Percentiles rank a stretch among this genome's conserved stretches.
These are phyloP conservation scores for Agaricus sinodeliciosus DNA, from an alignment of 768 basidiomycete genomes.

Conservation along the genomic window DNA sequence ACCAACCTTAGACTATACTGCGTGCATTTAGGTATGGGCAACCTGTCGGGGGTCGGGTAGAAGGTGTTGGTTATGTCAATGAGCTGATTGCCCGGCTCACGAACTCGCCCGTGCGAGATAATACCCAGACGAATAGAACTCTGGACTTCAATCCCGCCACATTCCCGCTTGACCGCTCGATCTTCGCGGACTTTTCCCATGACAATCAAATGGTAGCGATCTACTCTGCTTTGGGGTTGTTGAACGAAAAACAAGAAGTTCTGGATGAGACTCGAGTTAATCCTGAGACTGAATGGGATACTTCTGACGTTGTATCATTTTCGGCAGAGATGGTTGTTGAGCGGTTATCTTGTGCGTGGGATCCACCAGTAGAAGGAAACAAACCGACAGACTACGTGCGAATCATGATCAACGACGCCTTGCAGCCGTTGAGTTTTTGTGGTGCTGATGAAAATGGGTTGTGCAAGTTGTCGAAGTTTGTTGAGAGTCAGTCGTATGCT, in stretches of 20 bases:
- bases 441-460: conserved; percentile 45
- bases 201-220: conserved; percentile 84
- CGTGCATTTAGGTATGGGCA: conserved; percentile 52
- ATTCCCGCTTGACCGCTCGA: conserved; percentile 60
- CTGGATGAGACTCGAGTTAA: conserved; percentile 28
- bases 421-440: conserved; percentile 61
- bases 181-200: conserved; percentile 82
- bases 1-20: background rate
- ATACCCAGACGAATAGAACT: conserved; percentile 73
- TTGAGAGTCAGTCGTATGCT: conserved; percentile 67
- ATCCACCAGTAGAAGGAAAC: conserved; percentile 9
- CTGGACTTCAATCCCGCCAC: conserved; percentile 55
- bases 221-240: conserved; percentile 56
- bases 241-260: conserved; percentile 25
- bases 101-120: conserved; percentile 50
- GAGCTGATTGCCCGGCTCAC: conserved; percentile 87
- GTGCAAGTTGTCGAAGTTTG: conserved; percentile 60
- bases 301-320: conserved; percentile 66
- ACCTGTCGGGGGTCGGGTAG: conserved; percentile 54
- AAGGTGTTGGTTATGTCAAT: conserved; percentile 84
- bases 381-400: conserved; percentile 43
- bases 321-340: conserved; percentile 70
- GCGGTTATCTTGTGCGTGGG: conserved; percentile 41
- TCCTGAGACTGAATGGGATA: conserved; percentile 40
- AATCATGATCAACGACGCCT: conserved; percentile 71